Evolutionary conservation across 768 basidiomycete species (phyloP).

Genomic region (Udeniomyces megalosporus): DNA sequence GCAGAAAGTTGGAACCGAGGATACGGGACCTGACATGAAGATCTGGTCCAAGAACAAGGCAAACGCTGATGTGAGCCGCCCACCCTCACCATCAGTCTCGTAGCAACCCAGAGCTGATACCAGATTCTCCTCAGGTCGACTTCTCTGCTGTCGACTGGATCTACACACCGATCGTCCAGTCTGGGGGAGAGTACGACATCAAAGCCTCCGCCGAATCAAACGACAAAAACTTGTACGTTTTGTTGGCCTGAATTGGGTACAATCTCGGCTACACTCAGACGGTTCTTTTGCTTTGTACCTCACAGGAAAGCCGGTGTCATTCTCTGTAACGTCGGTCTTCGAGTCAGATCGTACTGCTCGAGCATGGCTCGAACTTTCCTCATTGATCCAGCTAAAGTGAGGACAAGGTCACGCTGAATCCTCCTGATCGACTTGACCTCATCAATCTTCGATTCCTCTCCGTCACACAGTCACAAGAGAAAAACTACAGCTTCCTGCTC

Average conservation of each 20-base stretch:
- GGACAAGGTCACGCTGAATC: no score
- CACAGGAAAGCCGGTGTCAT: conserved; percentile 56
- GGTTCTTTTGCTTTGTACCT: no score
- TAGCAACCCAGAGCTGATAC: not conserved
- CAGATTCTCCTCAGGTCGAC: conserved; percentile 45
- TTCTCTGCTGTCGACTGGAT: conserved; percentile 83
- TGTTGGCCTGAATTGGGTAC: no score
- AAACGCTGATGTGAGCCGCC: conserved; percentile 48
- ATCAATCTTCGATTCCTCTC: not conserved
- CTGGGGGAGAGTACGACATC: conserved; percentile 79
- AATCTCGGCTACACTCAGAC: no score
- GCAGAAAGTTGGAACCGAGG: conserved; percentile 67
- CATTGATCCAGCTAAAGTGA: conserved; percentile 76
- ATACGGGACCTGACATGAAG: conserved; percentile 80
- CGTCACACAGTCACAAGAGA: conserved; percentile 64
- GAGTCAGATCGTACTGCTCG: conserved; percentile 83
- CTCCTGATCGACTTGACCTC: not conserved
- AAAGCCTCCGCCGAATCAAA: conserved; percentile 74
- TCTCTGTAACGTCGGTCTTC: conserved; percentile 68
- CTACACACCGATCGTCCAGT: conserved; percentile 91
- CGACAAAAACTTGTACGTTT: conserved; percentile 43
- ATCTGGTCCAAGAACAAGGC: conserved; percentile 62
- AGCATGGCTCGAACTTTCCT: conserved; percentile 89
- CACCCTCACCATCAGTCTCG: not conserved
- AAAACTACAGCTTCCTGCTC: conserved; percentile 61